Percentiles rank a stretch among this genome's conserved stretches.
phyloP scores from a whole-genome alignment of 441 rosid genomes.

The Flueggea neowawraea region DNA sequence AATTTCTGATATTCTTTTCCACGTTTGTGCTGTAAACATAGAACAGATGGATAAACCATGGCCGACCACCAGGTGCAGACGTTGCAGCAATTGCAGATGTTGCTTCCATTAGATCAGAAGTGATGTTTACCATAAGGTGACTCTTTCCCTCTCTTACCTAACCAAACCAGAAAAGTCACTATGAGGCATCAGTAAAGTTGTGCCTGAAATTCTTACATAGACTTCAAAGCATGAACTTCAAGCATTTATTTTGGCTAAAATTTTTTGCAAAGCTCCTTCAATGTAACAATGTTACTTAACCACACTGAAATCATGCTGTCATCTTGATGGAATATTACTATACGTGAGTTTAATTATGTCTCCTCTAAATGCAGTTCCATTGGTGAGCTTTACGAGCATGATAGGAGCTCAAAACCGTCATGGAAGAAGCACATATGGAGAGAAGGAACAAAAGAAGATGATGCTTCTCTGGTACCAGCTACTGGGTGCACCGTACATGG shows the following conservation, averaged over 20 bases:
- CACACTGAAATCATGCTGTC: no score
- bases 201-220: no score
- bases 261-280: no score
- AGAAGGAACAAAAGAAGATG: constrained; percentile 29
- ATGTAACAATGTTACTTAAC: no score
- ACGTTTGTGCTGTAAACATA: constrained; percentile 26
- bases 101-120: constrained; percentile 40
- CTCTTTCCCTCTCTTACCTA: constrained; percentile 7
- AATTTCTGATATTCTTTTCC: constrained; percentile 22
- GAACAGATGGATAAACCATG: constrained; percentile 70
- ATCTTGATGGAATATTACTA: no score
- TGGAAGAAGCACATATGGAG: constrained; percentile 73
- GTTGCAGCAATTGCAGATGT: constrained; percentile 61
- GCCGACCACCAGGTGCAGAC: constrained; percentile 61
- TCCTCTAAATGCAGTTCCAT: constrained; percentile 38
- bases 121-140: constrained; percentile 59
- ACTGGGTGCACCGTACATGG: constrained; percentile 41
- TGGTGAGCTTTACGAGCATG: constrained; percentile 70
- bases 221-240: no score
- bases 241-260: no score
- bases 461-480: constrained; percentile 36
- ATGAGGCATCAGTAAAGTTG: no score
- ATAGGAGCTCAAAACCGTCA: constrained; percentile 58
- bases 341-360: no score
- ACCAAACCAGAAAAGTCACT: neutral